phyloP scores from a whole-genome alignment of 768 basidiomycete species.

The Boletus coccyginus region DNA sequence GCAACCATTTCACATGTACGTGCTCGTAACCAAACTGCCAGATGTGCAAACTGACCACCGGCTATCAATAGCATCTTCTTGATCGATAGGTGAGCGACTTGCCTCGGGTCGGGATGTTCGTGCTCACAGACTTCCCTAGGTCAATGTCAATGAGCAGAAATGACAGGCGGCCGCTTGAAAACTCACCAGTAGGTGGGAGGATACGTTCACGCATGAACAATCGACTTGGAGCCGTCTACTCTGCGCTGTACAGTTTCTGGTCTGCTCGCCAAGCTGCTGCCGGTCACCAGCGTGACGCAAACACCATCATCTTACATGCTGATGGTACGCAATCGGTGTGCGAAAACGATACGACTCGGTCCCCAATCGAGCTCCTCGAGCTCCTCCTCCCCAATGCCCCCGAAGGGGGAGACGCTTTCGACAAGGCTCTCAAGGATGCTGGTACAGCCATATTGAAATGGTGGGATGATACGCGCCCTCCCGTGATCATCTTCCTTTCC shows the following conservation, averaged over 20 bases:
- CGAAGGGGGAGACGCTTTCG: constrained; percentile 42
- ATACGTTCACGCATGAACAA: constrained; percentile 40
- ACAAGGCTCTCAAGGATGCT: constrained; percentile 38
- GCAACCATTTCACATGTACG: constrained; percentile 60
- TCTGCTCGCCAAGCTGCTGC: constrained; percentile 42
- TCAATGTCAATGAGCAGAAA: constrained; percentile 46
- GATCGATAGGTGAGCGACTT: constrained; percentile 15
- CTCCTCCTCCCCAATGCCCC: constrained; percentile 35
- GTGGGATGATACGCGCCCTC: constrained; percentile 47
- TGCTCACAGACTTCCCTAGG: constrained; percentile 24
- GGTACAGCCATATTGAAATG: constrained; percentile 36
- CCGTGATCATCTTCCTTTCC: constrained; percentile 56
- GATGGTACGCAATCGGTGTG: constrained; percentile 23
- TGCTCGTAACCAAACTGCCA: background rate
- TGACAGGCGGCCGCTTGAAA: constrained; percentile 41
- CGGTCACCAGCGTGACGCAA: constrained; percentile 44
- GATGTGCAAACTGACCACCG: background rate
- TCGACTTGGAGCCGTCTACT: constrained; percentile 56
- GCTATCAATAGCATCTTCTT: constrained; percentile 14
- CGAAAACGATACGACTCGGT: constrained; percentile 42
- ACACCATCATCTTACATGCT: constrained; percentile 52
- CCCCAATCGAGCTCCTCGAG: constrained; percentile 45
- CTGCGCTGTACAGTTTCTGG: constrained; percentile 55
- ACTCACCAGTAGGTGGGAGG: constrained; percentile 32
- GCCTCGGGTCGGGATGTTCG: background rate